Base-by-base conservation (phyloP, 805 yeast species). In the Candida coquimbonensis region DNA sequence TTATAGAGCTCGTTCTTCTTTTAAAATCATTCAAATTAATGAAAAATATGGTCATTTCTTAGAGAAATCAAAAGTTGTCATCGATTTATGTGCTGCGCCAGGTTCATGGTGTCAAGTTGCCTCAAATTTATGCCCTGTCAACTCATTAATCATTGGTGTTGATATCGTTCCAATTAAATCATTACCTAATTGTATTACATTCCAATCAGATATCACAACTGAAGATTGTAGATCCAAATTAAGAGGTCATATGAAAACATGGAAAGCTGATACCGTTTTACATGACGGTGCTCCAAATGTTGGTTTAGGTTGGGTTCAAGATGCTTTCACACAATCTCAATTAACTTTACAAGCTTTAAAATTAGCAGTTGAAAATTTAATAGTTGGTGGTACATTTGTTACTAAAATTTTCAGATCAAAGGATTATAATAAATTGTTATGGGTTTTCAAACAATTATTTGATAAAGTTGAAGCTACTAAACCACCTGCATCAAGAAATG, bases 41-140 rank as follows among this genome's bases (percentile, higher is more conserved):
- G 96, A 93, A 63, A 93, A 93, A 64, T 93, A 80, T 73, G 97
- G 97, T 33, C 96, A 90, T 66, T 93, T 93, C 64, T 69, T 90
- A 44, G 96, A 90, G 57, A 86, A 87, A 62, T 87, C 96, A 17
- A 93, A 88, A 65, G 98, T 93, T 38, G 96, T 93, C 38, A 87
- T 93, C 43, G 99, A 93, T 76, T 74, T 93, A 57, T 93, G 99
- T 82, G 98, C 98, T 44, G 99, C 99, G 11, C 98, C 98, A 37
- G 99, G 99, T 47, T 88, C 97, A 4, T 93, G 99, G 99, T 93
- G 99, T 76, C 99, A 93, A 70, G 98, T 93, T 38, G 99, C 99
- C 1, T 81, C 96, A 1, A 86, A 89, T 50, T 67, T 88, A 44
- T 89, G 98, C 68, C 98, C 99, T 2, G 73, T 89, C 1, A 88